phyloP scores from a whole-genome alignment of 2,329 filamentous ascomycete genomes.

The Chrysoporthe deuterocubensis region DNA sequence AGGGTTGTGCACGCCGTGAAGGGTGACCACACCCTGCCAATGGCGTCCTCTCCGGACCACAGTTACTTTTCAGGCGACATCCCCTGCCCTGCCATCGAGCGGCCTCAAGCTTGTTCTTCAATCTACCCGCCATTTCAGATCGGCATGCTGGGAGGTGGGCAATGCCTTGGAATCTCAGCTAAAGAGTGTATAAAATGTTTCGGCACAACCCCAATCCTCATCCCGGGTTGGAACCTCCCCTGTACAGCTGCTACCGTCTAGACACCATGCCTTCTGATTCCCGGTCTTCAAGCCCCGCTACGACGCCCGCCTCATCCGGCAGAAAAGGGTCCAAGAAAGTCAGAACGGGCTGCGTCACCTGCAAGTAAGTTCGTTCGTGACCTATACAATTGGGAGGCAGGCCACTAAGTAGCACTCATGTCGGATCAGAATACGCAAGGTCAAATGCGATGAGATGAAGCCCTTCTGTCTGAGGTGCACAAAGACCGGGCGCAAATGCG shows the following conservation, averaged over 20 bases:
- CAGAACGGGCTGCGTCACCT: slow-evolving; percentile 29
- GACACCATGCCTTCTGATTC: slow-evolving; percentile 24
- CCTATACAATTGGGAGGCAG: background rate
- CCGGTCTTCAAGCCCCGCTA: slow-evolving; percentile 24
- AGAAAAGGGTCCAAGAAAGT: slow-evolving; percentile 30
- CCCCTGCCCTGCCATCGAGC: background rate
- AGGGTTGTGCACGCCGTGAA: background rate
- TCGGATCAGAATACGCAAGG: slow-evolving; percentile 36
- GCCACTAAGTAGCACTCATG: slow-evolving; percentile 12
- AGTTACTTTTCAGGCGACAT: slow-evolving; percentile 6
- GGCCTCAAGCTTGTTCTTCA: slow-evolving; percentile 3
- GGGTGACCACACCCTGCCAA: slow-evolving; percentile 17
- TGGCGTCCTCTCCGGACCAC: slow-evolving; percentile 9
- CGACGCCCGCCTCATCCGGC: slow-evolving; percentile 21
- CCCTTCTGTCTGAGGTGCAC: slow-evolving; percentile 37
- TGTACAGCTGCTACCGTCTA: slow-evolving; percentile 27
- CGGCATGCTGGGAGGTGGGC: slow-evolving; percentile 7
- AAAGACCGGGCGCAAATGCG: slow-evolving; percentile 38
- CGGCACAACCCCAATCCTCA: slow-evolving; percentile 15
- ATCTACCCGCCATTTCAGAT: background rate
- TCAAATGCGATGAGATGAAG: slow-evolving; percentile 40
- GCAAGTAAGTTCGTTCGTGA: slow-evolving; percentile 23
- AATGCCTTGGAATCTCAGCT: slow-evolving; percentile 4
- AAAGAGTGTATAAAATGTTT: slow-evolving; percentile 22
- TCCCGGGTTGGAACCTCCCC: slow-evolving; percentile 16